Conservation (phyloP, 805 yeast species). For the Cyberlindnera euphorbiiphila region DNA sequence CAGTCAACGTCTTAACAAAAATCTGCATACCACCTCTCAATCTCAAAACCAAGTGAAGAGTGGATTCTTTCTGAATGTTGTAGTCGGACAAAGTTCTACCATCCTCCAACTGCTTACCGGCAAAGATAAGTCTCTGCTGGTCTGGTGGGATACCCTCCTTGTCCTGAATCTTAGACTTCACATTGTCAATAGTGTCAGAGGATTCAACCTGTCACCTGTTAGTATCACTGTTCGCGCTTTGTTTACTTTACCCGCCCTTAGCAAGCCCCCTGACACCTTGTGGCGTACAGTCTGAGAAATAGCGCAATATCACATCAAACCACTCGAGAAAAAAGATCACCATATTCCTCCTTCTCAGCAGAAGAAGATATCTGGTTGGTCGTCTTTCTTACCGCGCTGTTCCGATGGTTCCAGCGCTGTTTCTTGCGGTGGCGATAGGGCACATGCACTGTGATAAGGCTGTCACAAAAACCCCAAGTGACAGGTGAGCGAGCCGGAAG, state of each 20-base stretch:
- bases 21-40: conserved; percentile 91
- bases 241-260: background rate
- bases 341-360: background rate
- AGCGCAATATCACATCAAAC: too few relatives aligned
- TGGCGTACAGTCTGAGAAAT: conserved; percentile 4
- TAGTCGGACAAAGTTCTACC: conserved; percentile 92
- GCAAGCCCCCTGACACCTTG: background rate
- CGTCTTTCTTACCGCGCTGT: too few relatives aligned
- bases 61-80: conserved; percentile 93
- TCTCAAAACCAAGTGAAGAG: conserved; percentile 81
- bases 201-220: conserved; percentile 64
- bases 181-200: conserved; percentile 91
- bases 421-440: too few relatives aligned
- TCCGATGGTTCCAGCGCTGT: too few relatives aligned
- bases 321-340: background rate
- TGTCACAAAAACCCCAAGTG: conserved; percentile 12
- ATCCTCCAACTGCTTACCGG: conserved; percentile 93
- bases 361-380: too few relatives aligned
- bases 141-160: conserved; percentile 97
- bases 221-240: conserved; percentile 6
- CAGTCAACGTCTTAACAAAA: conserved; percentile 84
- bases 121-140: conserved; percentile 91
- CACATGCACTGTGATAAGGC: conserved; percentile 15
- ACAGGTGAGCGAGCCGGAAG: background rate
- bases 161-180: conserved; percentile 91